Base-by-base conservation (phyloP, 2,329 filamentous ascomycete genomes). In the Paecilomyces variotii region DNA sequence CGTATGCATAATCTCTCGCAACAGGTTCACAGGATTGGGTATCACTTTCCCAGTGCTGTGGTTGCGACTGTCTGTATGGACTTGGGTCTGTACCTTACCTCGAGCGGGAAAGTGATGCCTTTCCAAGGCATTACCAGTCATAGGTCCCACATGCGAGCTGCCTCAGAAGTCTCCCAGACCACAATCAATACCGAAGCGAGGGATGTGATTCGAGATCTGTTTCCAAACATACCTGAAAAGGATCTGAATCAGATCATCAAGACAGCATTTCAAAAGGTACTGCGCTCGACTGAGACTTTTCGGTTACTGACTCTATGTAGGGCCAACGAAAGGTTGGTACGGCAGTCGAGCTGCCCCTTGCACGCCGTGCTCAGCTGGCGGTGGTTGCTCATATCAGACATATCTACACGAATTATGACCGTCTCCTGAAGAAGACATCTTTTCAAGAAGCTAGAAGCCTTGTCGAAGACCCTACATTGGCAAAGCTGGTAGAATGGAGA, bases 301-400 rank as follows among this genome's bases (percentile, higher is more conserved):
- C 54, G 61, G 30, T 53, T 64, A 57, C 65, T 69, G 58, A 71
- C 57, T 58, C 53, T 49, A 59, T 56, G 53, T 66, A 82, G 77
- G 83, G 82, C 30, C 79, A 80, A 62, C 74, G 78, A 26, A 81
- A 81, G 68, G 82, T 87, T 64, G 84, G 84, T 61, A 84, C 80
- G 58, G 82, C 80, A 34, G 72, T 73, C 53, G 77, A 81, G 58
- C 70, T 86, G 24, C 75, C 80, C 12, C 72, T 86, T 32, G 76
- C 82, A 57, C 80, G 82, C 57, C 78, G 83, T 65, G 83, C 83
- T 24, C 83, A 87, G 65, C 75, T 87, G 59, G 84, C 84, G 45
- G 82, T 84, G 28, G 80, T 83, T 51, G 84, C 84, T 32, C 82
- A 85, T 64, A 84, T 87, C 62, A 80, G 84, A 51, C 84, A 87